Evolutionary conservation across 129 eudicot species (phyloP).

Genomic region (Saposhnikovia divaricata): DNA sequence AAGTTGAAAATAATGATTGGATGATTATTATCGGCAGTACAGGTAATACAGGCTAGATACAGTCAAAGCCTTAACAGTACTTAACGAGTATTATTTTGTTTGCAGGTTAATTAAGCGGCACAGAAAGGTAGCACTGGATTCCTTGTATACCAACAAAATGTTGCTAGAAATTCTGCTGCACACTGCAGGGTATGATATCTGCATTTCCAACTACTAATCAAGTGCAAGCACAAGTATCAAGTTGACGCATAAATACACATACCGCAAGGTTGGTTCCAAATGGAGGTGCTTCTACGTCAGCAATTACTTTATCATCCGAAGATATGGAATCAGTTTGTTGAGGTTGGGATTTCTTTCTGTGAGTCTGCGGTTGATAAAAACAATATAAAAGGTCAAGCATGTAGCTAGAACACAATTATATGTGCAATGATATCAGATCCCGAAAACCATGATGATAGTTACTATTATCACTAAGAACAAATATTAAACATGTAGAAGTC

Average conservation of each 20-base stretch:
- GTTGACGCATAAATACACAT: constrained; percentile 22
- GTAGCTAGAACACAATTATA: neutral
- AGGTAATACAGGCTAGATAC: neutral
- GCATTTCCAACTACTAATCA: neutral
- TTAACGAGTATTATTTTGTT: neutral
- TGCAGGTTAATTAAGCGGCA: neutral
- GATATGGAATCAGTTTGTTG: constrained; percentile 19
- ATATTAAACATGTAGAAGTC: neutral
- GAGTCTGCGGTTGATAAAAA: constrained; percentile 50
- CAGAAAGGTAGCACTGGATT: neutral
- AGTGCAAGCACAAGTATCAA: neutral
- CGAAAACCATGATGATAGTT: neutral
- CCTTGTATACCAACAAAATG: neutral
- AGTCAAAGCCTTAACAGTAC: neutral
- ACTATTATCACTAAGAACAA: neutral
- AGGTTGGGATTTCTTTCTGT: constrained; percentile 52
- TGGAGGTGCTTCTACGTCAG: constrained; percentile 65
- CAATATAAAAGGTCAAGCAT: neutral
- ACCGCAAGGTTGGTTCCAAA: constrained; percentile 81
- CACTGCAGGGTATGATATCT: neutral
- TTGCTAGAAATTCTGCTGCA: neutral
- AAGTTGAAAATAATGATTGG: neutral
- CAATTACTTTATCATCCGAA: constrained; percentile 34
- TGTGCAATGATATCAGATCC: neutral
- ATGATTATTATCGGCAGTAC: neutral